Base-by-base conservation (phyloP, 257 asterid species). In the Misopates orontium region DNA sequence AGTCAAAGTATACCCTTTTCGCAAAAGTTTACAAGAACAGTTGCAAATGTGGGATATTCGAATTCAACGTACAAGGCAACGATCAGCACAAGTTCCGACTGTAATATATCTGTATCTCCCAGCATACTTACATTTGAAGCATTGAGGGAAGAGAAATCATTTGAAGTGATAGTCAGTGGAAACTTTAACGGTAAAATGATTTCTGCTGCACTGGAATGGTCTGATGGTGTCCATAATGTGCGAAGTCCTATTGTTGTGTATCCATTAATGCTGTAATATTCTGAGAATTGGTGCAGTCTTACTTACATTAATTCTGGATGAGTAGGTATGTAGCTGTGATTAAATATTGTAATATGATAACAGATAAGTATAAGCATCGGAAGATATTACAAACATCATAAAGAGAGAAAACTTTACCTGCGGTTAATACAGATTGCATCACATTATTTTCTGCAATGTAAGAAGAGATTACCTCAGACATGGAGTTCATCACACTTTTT, bases 161-260 rank as follows among this genome's bases (percentile, higher is more conserved):
- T 56, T n/a, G 57, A 40, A 24, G 63, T 56, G 55, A 48, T 10
- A 18, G 41, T 67, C 13, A 42, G 36, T 8, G 66, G 72, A 48
- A 56, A 44, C 3, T 24, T 10, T 25, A 28, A 3, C 4, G 20
- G 25, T 20, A 1, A 42, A 45, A 17, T 57, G 16, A 16, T 45
- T 9, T 57, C 64, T 6, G 64, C 72, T 8, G 10, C 31, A 9
- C 1, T 56, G 13, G 59, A 68, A 13, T 68, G 72, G 66, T 56
- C 36, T 28, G 36, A 28, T 28, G 36, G 36, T 28, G 36, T 28
- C 22, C 66, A 48, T 11, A 57, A 10, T 12, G 66, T 68, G 2
- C 58, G 59, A 16, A 68, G 66, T 56, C 72, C 72, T 13, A 57
- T 68, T 41, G 50, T 57, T 45, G 19, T 57, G 32, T 67, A 36